Conservation (phyloP, 768 basidiomycete genomes). For the Mycena vitilis region DNA sequence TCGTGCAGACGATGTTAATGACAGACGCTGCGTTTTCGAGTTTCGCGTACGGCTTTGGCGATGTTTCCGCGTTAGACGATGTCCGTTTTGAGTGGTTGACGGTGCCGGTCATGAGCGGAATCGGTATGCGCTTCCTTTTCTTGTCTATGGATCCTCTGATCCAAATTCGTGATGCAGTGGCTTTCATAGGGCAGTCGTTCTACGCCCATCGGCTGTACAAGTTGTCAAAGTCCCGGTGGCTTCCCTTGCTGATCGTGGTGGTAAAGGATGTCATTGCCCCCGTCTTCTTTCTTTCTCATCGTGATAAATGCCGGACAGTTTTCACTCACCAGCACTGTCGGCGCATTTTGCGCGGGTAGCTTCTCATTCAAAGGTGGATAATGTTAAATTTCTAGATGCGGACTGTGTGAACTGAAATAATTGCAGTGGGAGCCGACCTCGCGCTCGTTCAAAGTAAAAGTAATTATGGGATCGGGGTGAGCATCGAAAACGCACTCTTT, state of each 20-base stretch:
- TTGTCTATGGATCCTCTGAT: neutral
- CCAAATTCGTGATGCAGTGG: neutral
- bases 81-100: conserved; percentile 3
- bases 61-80: neutral
- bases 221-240: neutral
- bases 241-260: neutral
- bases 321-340: neutral
- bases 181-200: neutral
- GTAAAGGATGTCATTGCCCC: neutral
- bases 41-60: neutral
- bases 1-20: conserved; percentile 1
- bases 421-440: neutral
- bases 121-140: neutral
- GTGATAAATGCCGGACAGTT: neutral
- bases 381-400: no score
- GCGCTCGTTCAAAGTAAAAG: neutral
- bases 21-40: neutral
- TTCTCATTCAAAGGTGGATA: conserved; percentile 3
- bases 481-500: neutral
- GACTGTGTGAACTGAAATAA: neutral
- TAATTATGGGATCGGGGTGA: neutral
- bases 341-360: neutral
- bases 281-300: no score
- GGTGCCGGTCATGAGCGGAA: neutral
- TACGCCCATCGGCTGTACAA: neutral